These are phyloP conservation scores for Botrytis medusae DNA, from an alignment of 2,329 filamentous ascomycete genomes.

Conservation along the genomic window DNA sequence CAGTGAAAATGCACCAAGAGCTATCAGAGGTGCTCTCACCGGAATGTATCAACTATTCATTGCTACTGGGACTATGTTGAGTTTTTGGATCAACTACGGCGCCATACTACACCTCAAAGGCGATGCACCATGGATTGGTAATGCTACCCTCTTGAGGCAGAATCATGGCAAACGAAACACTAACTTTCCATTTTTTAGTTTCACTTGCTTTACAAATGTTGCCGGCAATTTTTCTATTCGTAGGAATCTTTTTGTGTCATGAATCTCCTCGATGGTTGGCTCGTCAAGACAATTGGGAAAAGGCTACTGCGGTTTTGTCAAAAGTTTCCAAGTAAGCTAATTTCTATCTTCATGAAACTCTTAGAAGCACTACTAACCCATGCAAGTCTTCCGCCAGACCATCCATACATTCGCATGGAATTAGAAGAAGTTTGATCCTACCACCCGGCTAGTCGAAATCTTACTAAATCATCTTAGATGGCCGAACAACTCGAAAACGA, in stretches of 20 bases:
- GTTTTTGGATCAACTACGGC: slow-evolving; percentile 48
- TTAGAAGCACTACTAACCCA: slow-evolving; percentile 43
- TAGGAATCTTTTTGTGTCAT: slow-evolving; percentile 60
- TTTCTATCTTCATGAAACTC: slow-evolving; percentile 17
- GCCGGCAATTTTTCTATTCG: slow-evolving; percentile 60
- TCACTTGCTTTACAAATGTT: slow-evolving; percentile 65
- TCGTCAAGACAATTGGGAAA: slow-evolving; percentile 66
- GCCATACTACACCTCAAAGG: slow-evolving; percentile 17
- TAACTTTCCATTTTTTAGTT: slow-evolving; percentile 50
- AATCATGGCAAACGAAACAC: not conserved
- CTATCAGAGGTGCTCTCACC: slow-evolving; percentile 52
- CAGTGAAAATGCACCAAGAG: slow-evolving; percentile 51
- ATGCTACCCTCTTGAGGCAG: not conserved
- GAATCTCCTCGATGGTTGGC: slow-evolving; percentile 68
- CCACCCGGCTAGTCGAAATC: not conserved
- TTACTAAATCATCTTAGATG: slow-evolving; percentile 38
- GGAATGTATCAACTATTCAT: slow-evolving; percentile 53
- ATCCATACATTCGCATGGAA: slow-evolving; percentile 54
- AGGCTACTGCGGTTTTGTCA: slow-evolving; percentile 56
- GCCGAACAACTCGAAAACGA: slow-evolving; percentile 50
- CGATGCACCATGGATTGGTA: slow-evolving; percentile 19
- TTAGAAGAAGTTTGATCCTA: slow-evolving; percentile 48
- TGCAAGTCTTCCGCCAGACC: slow-evolving; percentile 50
- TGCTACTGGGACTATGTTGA: slow-evolving; percentile 42
- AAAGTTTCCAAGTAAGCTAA: slow-evolving; percentile 43